Evolutionary conservation across 257 asterid species (phyloP), one percentile per base, ranked within the genome.

Genomic region (Leptodermis oblonga): DNA sequence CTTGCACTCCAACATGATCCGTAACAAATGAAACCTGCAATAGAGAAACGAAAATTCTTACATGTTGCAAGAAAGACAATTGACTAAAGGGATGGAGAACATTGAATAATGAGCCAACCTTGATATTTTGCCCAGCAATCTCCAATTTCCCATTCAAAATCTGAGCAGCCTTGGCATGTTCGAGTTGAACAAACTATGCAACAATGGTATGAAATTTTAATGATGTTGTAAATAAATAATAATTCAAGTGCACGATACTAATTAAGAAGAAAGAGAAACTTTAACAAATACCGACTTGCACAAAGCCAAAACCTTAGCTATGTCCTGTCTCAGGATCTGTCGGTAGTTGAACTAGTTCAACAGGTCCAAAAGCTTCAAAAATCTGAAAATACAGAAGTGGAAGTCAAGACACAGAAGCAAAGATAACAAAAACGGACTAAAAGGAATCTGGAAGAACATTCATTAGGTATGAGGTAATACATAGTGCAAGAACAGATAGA

Each of bases 271-370:
- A n/a, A n/a, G n/a, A 65, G 25, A 68, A 62, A 55, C 39, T 26
- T 51, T 22, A 31, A 37, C 13, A 30, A 77, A 82, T 80, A 89
- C 99, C 26, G 79, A 94, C 99, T 77, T 94, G 99, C 79, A 94
- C 83, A 87, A 94, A 94, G 75, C 97, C 99, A 74, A 91, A 94
- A 73, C 99, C 99, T 84, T 94, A 89, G 92, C 99, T 89, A 70
- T 91, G 97, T 59, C 97, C 99, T 5, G 99, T 88, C 79, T 91
- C 99, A 34, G 99, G 96, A 79, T 94, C 96, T 3, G 94, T 88
- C 52, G 97, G 99, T 31, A 94, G 92, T 80, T 94, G 99, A 68
- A 94, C 97, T 63, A 89, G 93, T 85, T 94, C 99, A 58, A 94
- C 95, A 23, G 96, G 95, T 43, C 99, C 99, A 82, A 94, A 94